These are phyloP conservation scores for Colletotrichum sp. DNA, from an alignment of 2,329 filamentous ascomycete genomes.

Conservation along the genomic window DNA sequence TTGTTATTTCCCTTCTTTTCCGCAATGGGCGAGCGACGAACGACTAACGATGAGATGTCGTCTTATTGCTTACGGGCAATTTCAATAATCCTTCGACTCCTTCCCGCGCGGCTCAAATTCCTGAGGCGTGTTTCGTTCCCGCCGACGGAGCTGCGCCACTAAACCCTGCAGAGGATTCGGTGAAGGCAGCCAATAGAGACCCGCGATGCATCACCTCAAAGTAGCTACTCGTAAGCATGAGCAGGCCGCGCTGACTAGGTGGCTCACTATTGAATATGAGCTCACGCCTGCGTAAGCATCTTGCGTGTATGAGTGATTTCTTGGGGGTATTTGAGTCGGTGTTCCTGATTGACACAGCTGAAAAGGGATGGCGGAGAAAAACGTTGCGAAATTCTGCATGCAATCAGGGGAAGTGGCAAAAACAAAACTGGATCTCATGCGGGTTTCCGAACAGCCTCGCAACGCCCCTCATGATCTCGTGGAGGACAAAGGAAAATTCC, in stretches of 20 bases:
- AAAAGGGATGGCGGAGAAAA: not conserved
- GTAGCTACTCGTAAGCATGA: not conserved
- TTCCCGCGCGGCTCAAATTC: not conserved
- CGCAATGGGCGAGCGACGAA: not conserved
- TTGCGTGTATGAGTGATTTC: not conserved
- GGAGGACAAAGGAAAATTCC: not conserved
- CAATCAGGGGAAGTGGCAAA: not conserved
- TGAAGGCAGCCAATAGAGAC: not conserved
- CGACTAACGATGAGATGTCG: not conserved
- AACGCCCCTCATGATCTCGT: not conserved
- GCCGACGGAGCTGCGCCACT: not conserved
- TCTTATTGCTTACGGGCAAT: not conserved
- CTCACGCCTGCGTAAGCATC: not conserved
- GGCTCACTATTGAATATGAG: not conserved
- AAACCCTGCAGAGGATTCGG: not conserved
- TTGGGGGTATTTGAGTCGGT: not conserved
- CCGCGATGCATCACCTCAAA: not conserved
- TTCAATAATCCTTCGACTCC: not conserved
- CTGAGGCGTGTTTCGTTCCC: not conserved
- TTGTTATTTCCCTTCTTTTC: not conserved
- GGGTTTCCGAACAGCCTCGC: not conserved
- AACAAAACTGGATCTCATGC: not conserved
- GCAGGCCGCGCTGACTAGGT: not conserved
- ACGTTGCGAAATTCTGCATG: not conserved
- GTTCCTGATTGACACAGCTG: not conserved